These are phyloP conservation scores for Mucor lusitanicus DNA, from an alignment of 371 early-diverging fungal genomes.

Conservation along the genomic window DNA sequence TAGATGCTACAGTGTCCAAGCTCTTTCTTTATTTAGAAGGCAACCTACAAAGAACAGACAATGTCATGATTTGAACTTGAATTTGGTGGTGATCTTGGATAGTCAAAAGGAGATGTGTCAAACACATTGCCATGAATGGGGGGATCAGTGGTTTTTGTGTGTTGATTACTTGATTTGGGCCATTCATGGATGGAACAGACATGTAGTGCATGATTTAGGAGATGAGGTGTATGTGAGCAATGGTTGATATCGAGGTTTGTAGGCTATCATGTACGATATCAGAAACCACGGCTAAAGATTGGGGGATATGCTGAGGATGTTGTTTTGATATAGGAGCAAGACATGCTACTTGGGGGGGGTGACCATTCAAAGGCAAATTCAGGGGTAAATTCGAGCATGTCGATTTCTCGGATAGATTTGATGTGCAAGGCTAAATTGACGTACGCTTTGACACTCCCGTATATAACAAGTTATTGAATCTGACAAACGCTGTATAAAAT, in stretches of 20 bases:
- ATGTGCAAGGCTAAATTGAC: neutral
- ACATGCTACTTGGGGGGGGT: neutral
- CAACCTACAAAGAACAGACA: neutral
- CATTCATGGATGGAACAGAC: neutral
- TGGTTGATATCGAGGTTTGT: neutral
- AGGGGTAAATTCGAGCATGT: neutral
- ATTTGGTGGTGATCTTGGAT: neutral
- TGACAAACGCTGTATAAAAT: neutral
- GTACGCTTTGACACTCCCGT: neutral
- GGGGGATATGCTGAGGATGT: neutral
- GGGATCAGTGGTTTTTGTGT: neutral
- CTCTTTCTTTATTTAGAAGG: neutral
- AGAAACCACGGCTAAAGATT: neutral
- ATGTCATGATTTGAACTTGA: neutral
- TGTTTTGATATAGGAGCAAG: neutral
- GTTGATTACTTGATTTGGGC: neutral
- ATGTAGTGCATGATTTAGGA: neutral
- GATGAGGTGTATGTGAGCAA: neutral
- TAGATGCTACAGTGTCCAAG: neutral
- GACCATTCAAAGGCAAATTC: neutral
- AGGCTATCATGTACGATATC: neutral
- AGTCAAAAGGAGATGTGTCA: neutral
- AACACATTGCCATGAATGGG: neutral
- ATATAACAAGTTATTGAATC: neutral
- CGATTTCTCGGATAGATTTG: neutral